Base-by-base conservation (phyloP, 805 yeast species). In the Metschnikowia kunwiensis region DNA sequence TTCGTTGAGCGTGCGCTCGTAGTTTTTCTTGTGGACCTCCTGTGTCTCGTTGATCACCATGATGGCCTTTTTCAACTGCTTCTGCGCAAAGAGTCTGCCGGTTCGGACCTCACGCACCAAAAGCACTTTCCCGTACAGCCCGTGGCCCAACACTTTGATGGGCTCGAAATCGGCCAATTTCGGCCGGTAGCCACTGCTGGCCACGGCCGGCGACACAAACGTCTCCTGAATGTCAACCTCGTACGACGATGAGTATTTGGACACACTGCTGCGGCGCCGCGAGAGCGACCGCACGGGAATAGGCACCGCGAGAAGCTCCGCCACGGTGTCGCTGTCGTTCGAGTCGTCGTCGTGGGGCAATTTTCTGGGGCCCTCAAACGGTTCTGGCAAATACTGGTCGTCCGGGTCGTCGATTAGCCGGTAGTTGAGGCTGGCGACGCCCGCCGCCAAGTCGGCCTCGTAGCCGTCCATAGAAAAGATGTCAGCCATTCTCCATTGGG, bases 51-150 rank as follows among this genome's bases (percentile, higher is more conserved):
- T 41, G 19, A 87, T 81, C 30, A 83, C 68, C 55, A 87, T 80
- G 17, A 86, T 76, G 1, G 95, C 95, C 57, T 87, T 87, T 49
- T 78, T 78, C 44, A 87, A 63, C 50, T 87, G 95, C 54, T 87
- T 87, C 68, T 86, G 93, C 0, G 96, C 96, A 60, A 75, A 88
- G 8, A 87, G 60, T 46, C 74, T 74, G 0, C 81, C 81, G 0
- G 85, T 75, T 15, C 61, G 44, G 34, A 58, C 66, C 53, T 87
- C 88, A 32, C 78, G 75, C 1, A 87, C 96, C 15, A 87, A 62
- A 7, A 85, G 62, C 3, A 87, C 96, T 54, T 85, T 86, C 3
- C 96, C 96, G 49, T 84, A 87, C 2, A 95, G 87, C 3, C 96
- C 96, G 34, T 80, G 75, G 0, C 96, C 96, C 5, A 87, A 65